Conservation (phyloP, 208 protist genomes). For the Acanthamoeba healyi region DNA sequence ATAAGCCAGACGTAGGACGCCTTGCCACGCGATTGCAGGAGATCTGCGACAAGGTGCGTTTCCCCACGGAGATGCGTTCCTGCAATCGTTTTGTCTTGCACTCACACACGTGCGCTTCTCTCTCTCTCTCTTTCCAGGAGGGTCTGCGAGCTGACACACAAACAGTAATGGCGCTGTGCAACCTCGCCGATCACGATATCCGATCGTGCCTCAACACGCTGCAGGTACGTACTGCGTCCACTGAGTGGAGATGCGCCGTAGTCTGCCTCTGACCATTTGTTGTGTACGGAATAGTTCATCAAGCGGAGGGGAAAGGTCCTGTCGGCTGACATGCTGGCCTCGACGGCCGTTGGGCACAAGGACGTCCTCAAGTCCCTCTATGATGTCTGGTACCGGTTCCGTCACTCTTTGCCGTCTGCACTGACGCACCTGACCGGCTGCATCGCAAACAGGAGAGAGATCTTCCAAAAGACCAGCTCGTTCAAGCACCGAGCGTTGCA, state of each 20-base stretch:
- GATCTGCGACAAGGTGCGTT: conserved; percentile 40
- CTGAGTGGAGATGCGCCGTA: background rate
- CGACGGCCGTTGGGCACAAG: conserved; percentile 33
- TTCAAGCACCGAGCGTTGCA: background rate
- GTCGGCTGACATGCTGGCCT: conserved; percentile 38
- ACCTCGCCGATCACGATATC: conserved; percentile 65
- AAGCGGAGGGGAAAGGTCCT: background rate
- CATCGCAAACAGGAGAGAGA: background rate
- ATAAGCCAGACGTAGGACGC: conserved; percentile 1
- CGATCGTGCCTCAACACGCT: conserved; percentile 72
- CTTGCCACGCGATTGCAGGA: conserved; percentile 23
- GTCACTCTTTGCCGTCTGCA: background rate
- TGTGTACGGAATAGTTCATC: background rate
- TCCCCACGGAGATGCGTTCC: background rate
- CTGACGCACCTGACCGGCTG: too few species aligned
- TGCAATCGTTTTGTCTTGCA: background rate
- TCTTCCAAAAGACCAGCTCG: background rate
- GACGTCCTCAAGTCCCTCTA: conserved; percentile 65
- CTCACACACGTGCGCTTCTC: background rate
- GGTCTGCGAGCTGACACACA: conserved; percentile 55
- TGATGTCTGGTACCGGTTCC: conserved; percentile 8
- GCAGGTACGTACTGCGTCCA: background rate
- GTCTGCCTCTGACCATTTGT: background rate
- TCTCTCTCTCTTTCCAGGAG: background rate
- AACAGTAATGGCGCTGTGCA: conserved; percentile 47